These are phyloP conservation scores for Clitocybe nebularis DNA, from an alignment of 1,284 basidiomycete species.

Conservation along the genomic window DNA sequence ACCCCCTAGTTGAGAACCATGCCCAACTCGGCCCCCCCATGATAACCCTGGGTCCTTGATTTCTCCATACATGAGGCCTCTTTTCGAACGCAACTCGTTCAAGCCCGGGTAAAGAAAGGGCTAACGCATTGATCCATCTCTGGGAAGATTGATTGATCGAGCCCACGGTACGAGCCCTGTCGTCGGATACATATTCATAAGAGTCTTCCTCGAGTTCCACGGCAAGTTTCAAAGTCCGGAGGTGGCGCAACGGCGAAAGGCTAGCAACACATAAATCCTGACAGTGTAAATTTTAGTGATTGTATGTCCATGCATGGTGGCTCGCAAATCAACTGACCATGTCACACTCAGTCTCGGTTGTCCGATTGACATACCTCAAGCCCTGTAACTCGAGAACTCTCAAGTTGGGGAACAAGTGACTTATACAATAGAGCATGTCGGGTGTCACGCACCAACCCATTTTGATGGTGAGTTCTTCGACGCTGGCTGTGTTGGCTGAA, in stretches of 20 bases:
- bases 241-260: slow-evolving; percentile 5
- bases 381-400: slow-evolving; percentile 12
- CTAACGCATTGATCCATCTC: slow-evolving; percentile 10
- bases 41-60: slow-evolving; percentile 7
- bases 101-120: slow-evolving; percentile 8
- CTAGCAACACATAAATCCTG: slow-evolving; percentile 9
- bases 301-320: background rate
- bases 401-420: slow-evolving; percentile 9
- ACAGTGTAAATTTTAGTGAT: too few relatives aligned
- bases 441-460: slow-evolving; percentile 15
- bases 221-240: slow-evolving; percentile 11
- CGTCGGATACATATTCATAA: slow-evolving; percentile 8
- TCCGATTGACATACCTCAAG: slow-evolving; percentile 9
- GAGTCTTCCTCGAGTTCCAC: slow-evolving; percentile 13
- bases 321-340: slow-evolving; percentile 4
- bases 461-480: slow-evolving; percentile 11
- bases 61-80: slow-evolving; percentile 9
- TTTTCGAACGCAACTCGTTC: slow-evolving; percentile 11
- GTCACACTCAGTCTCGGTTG: slow-evolving; percentile 7
- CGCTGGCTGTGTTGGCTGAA: background rate
- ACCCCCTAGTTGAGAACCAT: slow-evolving; percentile 6
- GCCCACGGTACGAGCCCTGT: slow-evolving; percentile 6
- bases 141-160: slow-evolving; percentile 12
- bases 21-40: slow-evolving; percentile 11
- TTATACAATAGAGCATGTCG: slow-evolving; percentile 8